Conservation (phyloP, 164 flowering plant genomes). For the Nelumbo lutea region DNA sequence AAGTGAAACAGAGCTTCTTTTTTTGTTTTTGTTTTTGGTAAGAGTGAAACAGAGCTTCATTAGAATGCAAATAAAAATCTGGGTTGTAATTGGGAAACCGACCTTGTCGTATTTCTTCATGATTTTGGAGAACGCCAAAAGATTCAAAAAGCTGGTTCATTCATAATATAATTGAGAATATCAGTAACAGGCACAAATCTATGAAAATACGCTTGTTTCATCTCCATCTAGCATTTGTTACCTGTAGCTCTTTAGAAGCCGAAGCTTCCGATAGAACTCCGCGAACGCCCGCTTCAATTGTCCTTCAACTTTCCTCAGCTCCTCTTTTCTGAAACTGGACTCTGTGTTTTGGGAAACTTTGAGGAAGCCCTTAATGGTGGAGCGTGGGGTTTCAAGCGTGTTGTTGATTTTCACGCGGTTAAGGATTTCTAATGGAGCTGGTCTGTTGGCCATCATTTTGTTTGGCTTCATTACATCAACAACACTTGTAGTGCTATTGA, state of each 20-base stretch:
- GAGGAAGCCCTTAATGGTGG: slow-evolving; percentile 34
- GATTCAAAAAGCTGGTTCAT: slow-evolving; percentile 49
- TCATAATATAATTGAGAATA: slow-evolving; percentile 4
- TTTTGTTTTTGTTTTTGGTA: too few relatives aligned
- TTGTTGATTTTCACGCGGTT: slow-evolving; percentile 30
- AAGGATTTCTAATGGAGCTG: slow-evolving; percentile 38
- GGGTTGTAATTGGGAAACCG: not conserved
- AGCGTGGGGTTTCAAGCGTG: slow-evolving; percentile 34
- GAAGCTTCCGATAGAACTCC: slow-evolving; percentile 19
- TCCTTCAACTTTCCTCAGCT: slow-evolving; percentile 22
- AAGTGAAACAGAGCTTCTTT: too few relatives aligned
- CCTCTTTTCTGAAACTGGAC: slow-evolving; percentile 13
- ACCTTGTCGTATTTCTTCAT: slow-evolving; percentile 72
- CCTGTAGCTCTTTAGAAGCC: slow-evolving; percentile 23
- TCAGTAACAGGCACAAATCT: not conserved
- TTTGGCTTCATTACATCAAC: not conserved
- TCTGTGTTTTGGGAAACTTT: slow-evolving; percentile 11
- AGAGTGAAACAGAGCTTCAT: too few relatives aligned
- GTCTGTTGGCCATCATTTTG: slow-evolving; percentile 13
- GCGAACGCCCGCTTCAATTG: slow-evolving; percentile 12
- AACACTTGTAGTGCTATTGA: not conserved
- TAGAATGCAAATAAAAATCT: not conserved
- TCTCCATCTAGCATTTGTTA: not conserved
- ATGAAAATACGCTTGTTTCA: not conserved
- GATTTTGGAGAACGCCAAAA: slow-evolving; percentile 58